Base-by-base conservation (phyloP, 768 basidiomycete genomes). In the Lactifluus rugatus region DNA sequence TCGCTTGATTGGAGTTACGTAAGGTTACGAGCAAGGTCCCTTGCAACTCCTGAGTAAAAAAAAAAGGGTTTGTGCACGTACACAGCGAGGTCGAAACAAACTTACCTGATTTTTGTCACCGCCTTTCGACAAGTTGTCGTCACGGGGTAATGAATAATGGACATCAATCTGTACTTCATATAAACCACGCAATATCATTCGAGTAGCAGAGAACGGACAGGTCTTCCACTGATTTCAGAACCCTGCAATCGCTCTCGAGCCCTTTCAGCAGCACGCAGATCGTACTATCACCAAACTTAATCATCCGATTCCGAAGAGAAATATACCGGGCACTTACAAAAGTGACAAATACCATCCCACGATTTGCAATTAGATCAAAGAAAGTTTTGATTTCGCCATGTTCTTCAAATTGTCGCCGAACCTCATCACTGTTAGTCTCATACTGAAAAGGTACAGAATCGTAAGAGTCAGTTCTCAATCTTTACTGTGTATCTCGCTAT, bases 321-420 rank as follows among this genome's bases (percentile, higher is more conserved):
- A 31, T 9, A 32, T 44, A n/a, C 39, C 32, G 13, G 48, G 46
- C 49, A 82, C 95, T 81, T 74, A 98, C 96, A 70, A 91, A 99
- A 48, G 95, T 99, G 46, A 98, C 88, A 71, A 99, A 99, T 14
- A 97, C 88, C 90, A 99, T 96, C n/a, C 96, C 96, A 60, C 96
- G 80, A 11, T 89, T 94, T 49, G 83, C 81, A 62, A 98, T 89
- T 19, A 98, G 76, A 72, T 99, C 96, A 71, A 97, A 98, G 70
- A 94, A 97, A 1, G 90, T 93, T 73, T 93, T 93, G 75, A 98
- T 91, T 67, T 93, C 91, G 62, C 96, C 96, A 67, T 92, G 89
- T 58, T 88, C 86, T 73, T 92, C 91, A 72, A 98, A 99, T 53
- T 82, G 81, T 45, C 76, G 79, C 60, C 89, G 85, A 8, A 99